Evolutionary conservation across 208 protist species (phyloP).

Genomic region (Crithidia brevicula): DNA sequence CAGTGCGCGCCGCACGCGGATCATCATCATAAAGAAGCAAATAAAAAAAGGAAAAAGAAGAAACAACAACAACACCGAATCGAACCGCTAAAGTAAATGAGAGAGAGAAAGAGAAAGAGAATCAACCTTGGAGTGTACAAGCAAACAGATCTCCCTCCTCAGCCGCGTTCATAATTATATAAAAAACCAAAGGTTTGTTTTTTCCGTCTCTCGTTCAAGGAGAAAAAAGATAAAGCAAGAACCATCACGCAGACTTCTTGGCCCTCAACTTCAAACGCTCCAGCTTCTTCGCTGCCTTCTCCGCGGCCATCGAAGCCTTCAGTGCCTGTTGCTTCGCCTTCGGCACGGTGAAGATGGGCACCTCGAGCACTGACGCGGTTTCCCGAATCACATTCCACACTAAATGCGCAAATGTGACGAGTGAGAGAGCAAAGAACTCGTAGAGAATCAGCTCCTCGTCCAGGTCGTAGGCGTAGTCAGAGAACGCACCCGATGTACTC

Average conservation of each 20-base stretch:
- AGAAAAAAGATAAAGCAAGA: background rate
- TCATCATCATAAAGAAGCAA: no score
- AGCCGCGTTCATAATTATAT: no score
- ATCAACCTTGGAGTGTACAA: no score
- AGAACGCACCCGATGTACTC: constrained; percentile 11
- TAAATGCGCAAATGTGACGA: constrained; percentile 62
- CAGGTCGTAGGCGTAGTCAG: constrained; percentile 39
- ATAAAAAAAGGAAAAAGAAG: background rate
- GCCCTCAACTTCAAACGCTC: background rate
- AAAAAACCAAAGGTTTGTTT: no score
- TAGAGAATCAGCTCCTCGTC: constrained; percentile 66
- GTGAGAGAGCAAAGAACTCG: constrained; percentile 67
- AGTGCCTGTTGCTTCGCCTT: constrained; percentile 53
- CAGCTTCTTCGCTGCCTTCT: constrained; percentile 12
- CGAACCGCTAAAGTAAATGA: background rate
- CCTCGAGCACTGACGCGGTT: constrained; percentile 44
- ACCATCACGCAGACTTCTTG: background rate
- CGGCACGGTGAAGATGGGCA: constrained; percentile 69
- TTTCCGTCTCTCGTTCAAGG: no score
- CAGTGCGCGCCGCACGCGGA: no score
- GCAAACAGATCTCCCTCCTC: no score
- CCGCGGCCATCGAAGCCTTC: constrained; percentile 19
- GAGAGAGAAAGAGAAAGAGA: background rate
- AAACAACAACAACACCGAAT: background rate
- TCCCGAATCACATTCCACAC: constrained; percentile 53